Conservation (phyloP, 1,284 basidiomycete species). For the Fomitopsis pinicola region DNA sequence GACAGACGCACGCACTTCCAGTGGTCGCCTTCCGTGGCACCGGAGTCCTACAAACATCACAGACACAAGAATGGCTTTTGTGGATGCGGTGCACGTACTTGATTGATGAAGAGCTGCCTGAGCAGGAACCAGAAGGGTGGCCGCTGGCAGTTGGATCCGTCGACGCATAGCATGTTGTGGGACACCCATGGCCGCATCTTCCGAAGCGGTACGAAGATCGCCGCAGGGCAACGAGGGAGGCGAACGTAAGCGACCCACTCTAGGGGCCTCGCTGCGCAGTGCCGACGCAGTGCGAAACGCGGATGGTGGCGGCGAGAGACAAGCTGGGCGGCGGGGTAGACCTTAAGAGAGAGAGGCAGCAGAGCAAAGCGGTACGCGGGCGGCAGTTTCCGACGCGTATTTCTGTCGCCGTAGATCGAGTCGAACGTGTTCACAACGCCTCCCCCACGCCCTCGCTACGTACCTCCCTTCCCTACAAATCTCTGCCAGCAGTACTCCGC, state of each 20-base stretch:
- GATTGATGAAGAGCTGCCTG: no score
- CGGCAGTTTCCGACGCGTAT: slow-evolving; percentile 13
- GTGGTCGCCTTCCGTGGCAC: background rate
- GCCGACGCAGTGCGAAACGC: background rate
- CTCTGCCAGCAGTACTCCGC: background rate
- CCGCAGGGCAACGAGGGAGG: background rate
- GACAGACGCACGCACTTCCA: background rate
- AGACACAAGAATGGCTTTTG: background rate
- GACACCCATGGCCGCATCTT: background rate
- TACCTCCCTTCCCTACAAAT: background rate
- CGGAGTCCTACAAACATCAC: background rate
- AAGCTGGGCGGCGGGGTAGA: background rate
- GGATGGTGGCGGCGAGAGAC: background rate
- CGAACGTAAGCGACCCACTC: background rate
- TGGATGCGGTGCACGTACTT: background rate
- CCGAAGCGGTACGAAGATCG: background rate
- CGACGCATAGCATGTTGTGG: background rate
- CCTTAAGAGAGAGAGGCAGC: background rate
- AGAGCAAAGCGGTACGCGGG: slow-evolving; percentile 7
- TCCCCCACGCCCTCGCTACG: slow-evolving; percentile 2
- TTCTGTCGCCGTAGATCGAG: slow-evolving; percentile 3
- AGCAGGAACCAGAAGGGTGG: no score
- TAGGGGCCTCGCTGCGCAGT: background rate
- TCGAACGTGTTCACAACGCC: slow-evolving; percentile 3
- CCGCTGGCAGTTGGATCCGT: background rate